These are phyloP conservation scores for Erythrobasidium hasegawianum DNA, from an alignment of 1,284 basidiomycete species.

Conservation along the genomic window DNA sequence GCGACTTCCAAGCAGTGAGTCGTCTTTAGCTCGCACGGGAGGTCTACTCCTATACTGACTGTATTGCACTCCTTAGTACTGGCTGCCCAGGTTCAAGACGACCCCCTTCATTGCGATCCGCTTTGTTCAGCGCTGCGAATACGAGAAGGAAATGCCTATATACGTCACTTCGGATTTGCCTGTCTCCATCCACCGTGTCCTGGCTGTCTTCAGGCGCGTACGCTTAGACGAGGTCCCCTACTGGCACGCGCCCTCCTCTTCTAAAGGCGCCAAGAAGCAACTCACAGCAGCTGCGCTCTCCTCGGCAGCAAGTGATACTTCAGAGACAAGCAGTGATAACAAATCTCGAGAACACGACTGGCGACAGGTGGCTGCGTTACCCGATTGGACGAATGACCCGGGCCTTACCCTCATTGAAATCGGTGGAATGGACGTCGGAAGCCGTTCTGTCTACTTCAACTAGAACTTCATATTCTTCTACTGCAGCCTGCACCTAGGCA, in stretches of 20 bases:
- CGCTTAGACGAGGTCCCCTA: background rate
- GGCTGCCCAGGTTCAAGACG: constrained; percentile 12
- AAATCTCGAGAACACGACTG: background rate
- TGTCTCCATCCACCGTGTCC: background rate
- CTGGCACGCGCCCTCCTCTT: background rate
- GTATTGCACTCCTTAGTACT: constrained; percentile 14
- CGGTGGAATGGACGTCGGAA: background rate
- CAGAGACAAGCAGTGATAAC: background rate
- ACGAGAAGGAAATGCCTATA: background rate
- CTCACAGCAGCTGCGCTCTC: background rate
- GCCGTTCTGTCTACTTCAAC: constrained; percentile 1
- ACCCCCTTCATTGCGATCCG: constrained; percentile 11
- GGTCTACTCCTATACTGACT: too few relatives aligned
- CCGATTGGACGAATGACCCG: background rate
- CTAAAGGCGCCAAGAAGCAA: background rate
- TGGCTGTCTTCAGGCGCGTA: background rate
- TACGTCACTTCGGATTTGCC: background rate
- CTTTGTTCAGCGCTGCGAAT: constrained; percentile 5
- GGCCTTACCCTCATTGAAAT: background rate
- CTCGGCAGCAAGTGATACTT: background rate
- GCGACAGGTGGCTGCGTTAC: background rate
- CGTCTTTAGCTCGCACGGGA: background rate
- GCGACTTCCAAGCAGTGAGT: background rate
- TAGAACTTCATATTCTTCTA: too few relatives aligned
- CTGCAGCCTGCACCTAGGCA: background rate